Conservation (phyloP, 768 basidiomycete species). For the Hericium rajendrae region DNA sequence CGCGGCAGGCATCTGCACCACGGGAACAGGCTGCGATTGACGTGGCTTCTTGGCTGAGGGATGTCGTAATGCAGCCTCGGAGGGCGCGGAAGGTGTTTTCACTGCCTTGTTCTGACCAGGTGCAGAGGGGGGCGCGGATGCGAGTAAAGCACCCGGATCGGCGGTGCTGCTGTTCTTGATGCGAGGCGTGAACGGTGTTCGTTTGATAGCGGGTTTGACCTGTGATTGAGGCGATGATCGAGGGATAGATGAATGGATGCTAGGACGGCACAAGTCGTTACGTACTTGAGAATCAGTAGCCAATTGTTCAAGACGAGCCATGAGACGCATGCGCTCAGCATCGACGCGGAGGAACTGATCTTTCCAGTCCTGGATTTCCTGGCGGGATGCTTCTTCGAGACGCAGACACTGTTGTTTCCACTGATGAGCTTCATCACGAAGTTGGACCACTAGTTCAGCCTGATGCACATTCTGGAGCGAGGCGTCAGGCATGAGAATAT, state of each 20-base stretch:
- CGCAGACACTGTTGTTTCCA: slow-evolving; percentile 62
- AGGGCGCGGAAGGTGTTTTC: slow-evolving; percentile 9
- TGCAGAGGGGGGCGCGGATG: not conserved
- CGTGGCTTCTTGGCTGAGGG: not conserved
- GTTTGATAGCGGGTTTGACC: not conserved
- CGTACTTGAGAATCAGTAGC: slow-evolving; percentile 15
- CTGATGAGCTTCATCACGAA: slow-evolving; percentile 55
- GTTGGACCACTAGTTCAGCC: slow-evolving; percentile 47
- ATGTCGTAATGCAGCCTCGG: slow-evolving; percentile 17
- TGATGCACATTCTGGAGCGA: slow-evolving; percentile 43
- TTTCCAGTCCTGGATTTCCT: slow-evolving; percentile 62
- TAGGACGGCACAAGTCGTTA: slow-evolving; percentile 3
- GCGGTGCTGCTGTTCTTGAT: not conserved
- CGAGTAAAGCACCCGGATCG: not conserved
- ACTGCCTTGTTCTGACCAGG: not conserved
- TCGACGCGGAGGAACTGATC: slow-evolving; percentile 72
- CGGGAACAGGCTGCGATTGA: not conserved
- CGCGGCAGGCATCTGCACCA: not conserved
- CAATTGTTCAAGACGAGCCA: slow-evolving; percentile 50
- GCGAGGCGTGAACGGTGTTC: not conserved
- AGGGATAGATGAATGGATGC: not conserved
- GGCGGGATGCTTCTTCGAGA: slow-evolving; percentile 35
- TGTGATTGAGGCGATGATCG: not conserved
- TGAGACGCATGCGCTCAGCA: slow-evolving; percentile 50
- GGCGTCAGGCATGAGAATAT: not conserved